phyloP scores from a whole-genome alignment of 352 stramenopile genomes.

The Peronospora farinosa region DNA sequence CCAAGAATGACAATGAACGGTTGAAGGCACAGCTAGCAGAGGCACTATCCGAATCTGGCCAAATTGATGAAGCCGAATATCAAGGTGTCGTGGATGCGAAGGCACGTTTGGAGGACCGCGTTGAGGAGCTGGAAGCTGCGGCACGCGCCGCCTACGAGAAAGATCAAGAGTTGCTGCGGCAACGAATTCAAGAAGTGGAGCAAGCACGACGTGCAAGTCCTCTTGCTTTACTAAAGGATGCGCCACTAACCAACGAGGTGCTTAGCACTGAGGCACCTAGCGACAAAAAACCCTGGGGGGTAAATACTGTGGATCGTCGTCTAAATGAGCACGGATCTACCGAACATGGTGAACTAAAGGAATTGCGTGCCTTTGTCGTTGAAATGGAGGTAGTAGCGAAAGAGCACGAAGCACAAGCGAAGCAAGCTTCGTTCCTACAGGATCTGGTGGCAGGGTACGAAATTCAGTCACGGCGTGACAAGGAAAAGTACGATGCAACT shows the following conservation, averaged over 20 bases:
- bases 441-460: constrained; percentile 24
- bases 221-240: constrained; percentile 7
- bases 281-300: constrained; percentile 9
- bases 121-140: constrained; percentile 28
- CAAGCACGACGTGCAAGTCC: constrained; percentile 19
- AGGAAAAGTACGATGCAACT: constrained; percentile 33
- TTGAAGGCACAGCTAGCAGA: constrained; percentile 31
- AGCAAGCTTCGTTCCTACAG: constrained; percentile 26
- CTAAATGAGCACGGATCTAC: constrained; percentile 25
- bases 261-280: background rate
- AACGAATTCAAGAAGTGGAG: constrained; percentile 29
- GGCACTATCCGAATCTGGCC: constrained; percentile 2
- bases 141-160: constrained; percentile 23
- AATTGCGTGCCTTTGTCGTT: constrained; percentile 28
- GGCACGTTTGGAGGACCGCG: constrained; percentile 6
- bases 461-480: constrained; percentile 22
- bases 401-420: constrained; percentile 25
- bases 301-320: constrained; percentile 18
- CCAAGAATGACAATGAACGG: constrained; percentile 35
- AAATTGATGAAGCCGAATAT: constrained; percentile 3
- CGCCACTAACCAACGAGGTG: constrained; percentile 3
- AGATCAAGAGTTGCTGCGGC: constrained; percentile 27
- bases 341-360: constrained; percentile 32
- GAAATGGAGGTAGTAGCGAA: constrained; percentile 33
- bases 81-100: constrained; percentile 18